These are phyloP conservation scores for Pythium plurisporium DNA, from an alignment of 352 stramenopile genomes.

Conservation along the genomic window DNA sequence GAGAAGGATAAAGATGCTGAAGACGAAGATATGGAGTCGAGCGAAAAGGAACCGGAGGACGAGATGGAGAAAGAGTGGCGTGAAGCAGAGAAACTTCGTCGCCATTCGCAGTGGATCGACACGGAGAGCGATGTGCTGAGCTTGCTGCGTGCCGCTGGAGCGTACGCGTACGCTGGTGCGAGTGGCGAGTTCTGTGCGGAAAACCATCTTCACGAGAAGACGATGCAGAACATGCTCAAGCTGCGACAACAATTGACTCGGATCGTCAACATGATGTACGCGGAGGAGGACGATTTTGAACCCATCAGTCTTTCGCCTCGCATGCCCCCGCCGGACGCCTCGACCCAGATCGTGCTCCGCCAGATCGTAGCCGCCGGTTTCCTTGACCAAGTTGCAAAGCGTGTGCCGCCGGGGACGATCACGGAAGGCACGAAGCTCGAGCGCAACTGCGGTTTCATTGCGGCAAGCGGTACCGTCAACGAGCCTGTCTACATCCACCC, in stretches of 20 bases:
- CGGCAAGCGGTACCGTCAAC: conserved; percentile 46
- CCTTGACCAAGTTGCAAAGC: conserved; percentile 79
- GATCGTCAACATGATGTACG: conserved; percentile 74
- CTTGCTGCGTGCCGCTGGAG: conserved; percentile 66
- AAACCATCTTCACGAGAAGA: conserved; percentile 83
- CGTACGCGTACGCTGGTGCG: conserved; percentile 68
- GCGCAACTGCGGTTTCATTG: conserved; percentile 75
- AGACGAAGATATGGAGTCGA: conserved; percentile 13
- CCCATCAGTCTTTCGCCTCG: conserved; percentile 47
- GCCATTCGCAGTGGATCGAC: conserved; percentile 73
- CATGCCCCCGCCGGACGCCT: conserved; percentile 60
- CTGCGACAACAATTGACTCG: conserved; percentile 77
- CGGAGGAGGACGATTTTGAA: conserved; percentile 31
- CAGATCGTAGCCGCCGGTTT: conserved; percentile 80
- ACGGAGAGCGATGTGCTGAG: conserved; percentile 80
- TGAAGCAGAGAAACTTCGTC: conserved; percentile 65
- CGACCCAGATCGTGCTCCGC: conserved; percentile 53
- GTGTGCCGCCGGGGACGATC: conserved; percentile 63
- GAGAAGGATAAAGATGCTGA: conserved; percentile 38
- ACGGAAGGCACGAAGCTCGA: conserved; percentile 79
- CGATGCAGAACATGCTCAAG: conserved; percentile 86
- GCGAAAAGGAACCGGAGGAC: conserved; percentile 36
- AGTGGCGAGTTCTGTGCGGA: conserved; percentile 62
- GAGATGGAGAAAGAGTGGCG: conserved; percentile 74
- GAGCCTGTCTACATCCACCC: conserved; percentile 83